phyloP scores from a whole-genome alignment of 2,329 filamentous ascomycete genomes.

The Septoria petroselini region DNA sequence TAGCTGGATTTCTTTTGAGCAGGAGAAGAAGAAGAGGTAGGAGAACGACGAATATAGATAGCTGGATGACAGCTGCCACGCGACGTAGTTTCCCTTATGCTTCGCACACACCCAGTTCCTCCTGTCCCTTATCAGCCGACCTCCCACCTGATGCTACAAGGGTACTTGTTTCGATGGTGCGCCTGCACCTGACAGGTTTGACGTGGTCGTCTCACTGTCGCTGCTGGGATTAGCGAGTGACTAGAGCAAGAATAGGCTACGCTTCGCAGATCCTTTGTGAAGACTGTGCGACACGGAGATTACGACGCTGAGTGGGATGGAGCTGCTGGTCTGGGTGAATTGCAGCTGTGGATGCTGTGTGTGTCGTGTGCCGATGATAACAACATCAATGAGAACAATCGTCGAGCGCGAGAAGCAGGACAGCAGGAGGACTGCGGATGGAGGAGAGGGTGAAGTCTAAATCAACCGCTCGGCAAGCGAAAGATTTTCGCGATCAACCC shows the following conservation, averaged over 20 bases:
- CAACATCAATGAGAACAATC: no score
- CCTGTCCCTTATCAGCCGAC: slow-evolving; percentile 10
- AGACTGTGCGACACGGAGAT: slow-evolving; percentile 10
- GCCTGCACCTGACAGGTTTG: slow-evolving; percentile 13
- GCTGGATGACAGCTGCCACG: slow-evolving; percentile 8
- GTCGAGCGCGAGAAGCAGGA: no score
- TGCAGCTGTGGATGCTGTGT: background rate
- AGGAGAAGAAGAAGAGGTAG: slow-evolving; percentile 1
- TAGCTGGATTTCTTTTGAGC: no score
- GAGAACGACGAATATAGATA: slow-evolving; percentile 5
- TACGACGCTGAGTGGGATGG: background rate
- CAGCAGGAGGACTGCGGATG: no score
- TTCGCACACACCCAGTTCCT: background rate
- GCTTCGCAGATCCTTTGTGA: slow-evolving; percentile 9
- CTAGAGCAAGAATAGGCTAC: slow-evolving; percentile 12
- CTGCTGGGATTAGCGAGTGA: slow-evolving; percentile 6
- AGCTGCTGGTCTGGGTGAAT: background rate
- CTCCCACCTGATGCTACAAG: slow-evolving; percentile 9
- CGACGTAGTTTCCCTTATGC: slow-evolving; percentile 1
- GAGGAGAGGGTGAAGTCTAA: no score
- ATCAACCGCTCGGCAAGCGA: no score
- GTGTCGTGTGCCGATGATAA: no score
- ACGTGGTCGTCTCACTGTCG: background rate
- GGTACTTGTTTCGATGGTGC: slow-evolving; percentile 14
- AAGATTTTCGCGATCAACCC: no score